Base-by-base conservation (phyloP, 139 green algal species). In the Closterium sp. region DNA sequence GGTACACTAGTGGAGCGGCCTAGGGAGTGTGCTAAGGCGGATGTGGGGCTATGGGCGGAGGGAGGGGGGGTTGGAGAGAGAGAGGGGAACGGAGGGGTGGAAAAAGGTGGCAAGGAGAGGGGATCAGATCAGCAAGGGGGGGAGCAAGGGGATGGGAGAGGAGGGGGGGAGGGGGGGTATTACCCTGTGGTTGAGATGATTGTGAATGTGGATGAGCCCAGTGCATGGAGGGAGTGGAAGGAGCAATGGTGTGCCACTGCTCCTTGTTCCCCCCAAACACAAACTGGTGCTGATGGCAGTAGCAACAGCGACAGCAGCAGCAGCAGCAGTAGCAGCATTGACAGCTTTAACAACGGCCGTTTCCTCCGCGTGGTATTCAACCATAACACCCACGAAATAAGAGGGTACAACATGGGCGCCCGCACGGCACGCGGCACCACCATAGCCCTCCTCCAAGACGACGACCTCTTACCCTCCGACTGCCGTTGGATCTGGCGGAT, bases 401-500 rank as follows among this genome's bases (percentile, higher is more conserved):
- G 30, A 32, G 81, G 81, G n/a, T 86, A 34, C 81, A 86, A 86
- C 81, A 12, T 28, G n/a, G 30, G 8, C n/a, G n/a, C 81, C n/a
- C n/a, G 81, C n/a, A 34, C 81, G 23, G 81, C 81, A 8, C 81
- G 81, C 16, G 81, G 81, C 23, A 32, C n/a, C 81, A 32, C 8
- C 3, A 33, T 86, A 19, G 81, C 81, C 8, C 81, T 86, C 81
- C 81, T 86, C 21, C 81, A 86, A 33, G 81, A 86, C 81, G 81
- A 86, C 30, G 81, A 86, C 28, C 23, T 86, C 81, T 23, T 86
- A 10, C 81, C 81, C 2, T 10, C 81, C n/a, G 7, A 33, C 30
- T 86, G 81, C 81, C 81, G 81, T 34, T 86, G 81, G 81, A 86
- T 86, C n/a, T 32, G 30, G n/a, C 2, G 81, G n/a, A 86, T 86